Conservation (phyloP, 495 filamentous ascomycete genomes). For the Monascus purpureus region DNA sequence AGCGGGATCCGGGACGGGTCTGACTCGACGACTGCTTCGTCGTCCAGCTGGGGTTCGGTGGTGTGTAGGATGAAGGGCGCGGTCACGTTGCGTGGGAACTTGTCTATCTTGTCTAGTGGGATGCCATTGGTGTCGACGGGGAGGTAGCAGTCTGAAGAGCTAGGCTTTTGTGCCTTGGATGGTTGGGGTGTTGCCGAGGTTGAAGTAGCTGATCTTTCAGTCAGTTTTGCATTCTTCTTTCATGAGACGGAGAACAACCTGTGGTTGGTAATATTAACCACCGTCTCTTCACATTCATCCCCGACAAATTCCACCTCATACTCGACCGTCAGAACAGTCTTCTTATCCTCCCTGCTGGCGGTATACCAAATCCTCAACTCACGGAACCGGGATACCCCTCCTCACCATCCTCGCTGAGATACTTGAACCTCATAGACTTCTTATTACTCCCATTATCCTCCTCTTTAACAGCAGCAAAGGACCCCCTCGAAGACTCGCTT, state of each 20-base stretch:
- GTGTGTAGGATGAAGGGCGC: conserved; percentile 54
- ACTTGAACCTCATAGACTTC: conserved; percentile 62
- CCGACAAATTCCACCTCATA: conserved; percentile 77
- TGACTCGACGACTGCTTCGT: conserved; percentile 71
- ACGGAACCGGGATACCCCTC: conserved; percentile 81
- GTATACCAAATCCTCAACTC: conserved; percentile 69
- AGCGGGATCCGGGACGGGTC: conserved; percentile 48
- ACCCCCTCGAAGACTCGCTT: conserved; percentile 71
- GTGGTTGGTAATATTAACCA: conserved; percentile 86
- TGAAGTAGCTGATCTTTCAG: conserved; percentile 71
- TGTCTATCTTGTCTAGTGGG: conserved; percentile 32
- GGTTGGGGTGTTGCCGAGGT: conserved; percentile 52
- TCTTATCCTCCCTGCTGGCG: conserved; percentile 50
- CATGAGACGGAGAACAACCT: conserved; percentile 45
- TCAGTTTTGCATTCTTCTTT: neutral
- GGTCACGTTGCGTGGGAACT: conserved; percentile 40
- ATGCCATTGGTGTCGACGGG: conserved; percentile 58
- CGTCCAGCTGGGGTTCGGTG: conserved; percentile 62
- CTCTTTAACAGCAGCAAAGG: conserved; percentile 43
- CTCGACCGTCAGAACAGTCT: conserved; percentile 63
- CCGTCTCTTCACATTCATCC: conserved; percentile 68
- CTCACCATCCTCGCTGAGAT: conserved; percentile 60
- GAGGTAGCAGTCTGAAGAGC: conserved; percentile 56
- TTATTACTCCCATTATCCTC: conserved; percentile 60
- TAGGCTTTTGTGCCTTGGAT: conserved; percentile 65